Percentiles rank a stretch among this genome's conserved stretches.
Evolutionary conservation across 768 basidiomycete species (phyloP).

Genomic region (Sporobolomyces roseus): DNA sequence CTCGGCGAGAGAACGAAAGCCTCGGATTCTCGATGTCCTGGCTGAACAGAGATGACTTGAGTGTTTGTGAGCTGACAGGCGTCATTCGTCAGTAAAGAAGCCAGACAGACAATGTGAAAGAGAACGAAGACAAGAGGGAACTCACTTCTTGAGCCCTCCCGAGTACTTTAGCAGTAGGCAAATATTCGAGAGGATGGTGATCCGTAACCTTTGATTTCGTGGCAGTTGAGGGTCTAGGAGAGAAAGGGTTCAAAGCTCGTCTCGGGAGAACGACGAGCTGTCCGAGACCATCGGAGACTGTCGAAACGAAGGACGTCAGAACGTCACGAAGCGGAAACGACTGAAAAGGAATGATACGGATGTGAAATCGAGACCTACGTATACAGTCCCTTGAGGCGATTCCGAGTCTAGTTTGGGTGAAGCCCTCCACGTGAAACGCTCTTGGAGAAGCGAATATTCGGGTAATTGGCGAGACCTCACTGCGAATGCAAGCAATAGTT

Average conservation of each 20-base stretch:
- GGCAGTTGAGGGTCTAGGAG: not conserved
- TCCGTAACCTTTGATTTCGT: not conserved
- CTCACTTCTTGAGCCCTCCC: not conserved
- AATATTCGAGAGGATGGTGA: not conserved
- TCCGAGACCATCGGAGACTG: conserved; percentile 5
- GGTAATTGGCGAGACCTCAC: too few relatives aligned
- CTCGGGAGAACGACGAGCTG: conserved; percentile 1
- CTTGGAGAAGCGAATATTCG: not conserved
- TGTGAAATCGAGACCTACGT: not conserved
- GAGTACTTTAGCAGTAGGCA: not conserved
- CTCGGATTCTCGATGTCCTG: conserved; percentile 1
- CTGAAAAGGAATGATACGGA: not conserved
- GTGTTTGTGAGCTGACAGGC: not conserved
- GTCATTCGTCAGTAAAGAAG: not conserved
- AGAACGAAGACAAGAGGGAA: not conserved
- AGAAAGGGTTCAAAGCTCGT: not conserved
- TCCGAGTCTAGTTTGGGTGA: conserved; percentile 1
- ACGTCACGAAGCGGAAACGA: not conserved
- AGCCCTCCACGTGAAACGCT: conserved; percentile 1
- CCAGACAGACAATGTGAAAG: not conserved
- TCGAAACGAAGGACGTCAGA: not conserved
- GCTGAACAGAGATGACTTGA: not conserved
- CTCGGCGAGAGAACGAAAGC: not conserved
- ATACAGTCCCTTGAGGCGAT: conserved; percentile 6
- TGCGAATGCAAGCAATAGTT: too few relatives aligned